Evolutionary conservation across 371 early-diverging fungal species (phyloP).

Genomic region (Blakeslea trispora): DNA sequence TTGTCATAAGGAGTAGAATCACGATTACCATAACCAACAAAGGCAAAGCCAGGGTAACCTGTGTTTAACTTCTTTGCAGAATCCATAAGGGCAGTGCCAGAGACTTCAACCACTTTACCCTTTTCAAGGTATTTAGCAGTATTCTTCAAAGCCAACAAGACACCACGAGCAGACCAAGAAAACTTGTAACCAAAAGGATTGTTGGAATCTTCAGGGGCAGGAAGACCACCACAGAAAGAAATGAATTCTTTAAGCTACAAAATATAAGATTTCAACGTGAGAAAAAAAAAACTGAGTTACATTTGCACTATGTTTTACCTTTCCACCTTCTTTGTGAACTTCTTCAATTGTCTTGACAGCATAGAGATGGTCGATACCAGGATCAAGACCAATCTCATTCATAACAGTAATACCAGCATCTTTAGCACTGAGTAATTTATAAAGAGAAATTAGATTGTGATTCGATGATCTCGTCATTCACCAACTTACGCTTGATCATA

Average conservation of each 20-base stretch:
- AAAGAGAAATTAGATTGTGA: no score
- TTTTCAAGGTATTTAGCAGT: slow-evolving; percentile 85
- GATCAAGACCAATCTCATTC: slow-evolving; percentile 95
- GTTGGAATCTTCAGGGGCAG: slow-evolving; percentile 96
- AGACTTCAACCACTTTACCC: slow-evolving; percentile 90
- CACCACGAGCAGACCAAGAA: slow-evolving; percentile 96
- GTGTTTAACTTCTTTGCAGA: slow-evolving; percentile 86
- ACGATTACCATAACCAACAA: slow-evolving; percentile 94
- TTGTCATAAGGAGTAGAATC: slow-evolving; percentile 95
- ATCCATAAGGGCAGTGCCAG: slow-evolving; percentile 86
- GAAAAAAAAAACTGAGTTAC: not conserved
- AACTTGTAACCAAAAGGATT: slow-evolving; percentile 99
- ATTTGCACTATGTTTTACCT: slow-evolving; percentile 47
- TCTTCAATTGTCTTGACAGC: slow-evolving; percentile 87
- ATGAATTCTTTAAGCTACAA: slow-evolving; percentile 77
- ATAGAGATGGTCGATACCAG: slow-evolving; percentile 93
- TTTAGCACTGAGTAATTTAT: slow-evolving; percentile 60
- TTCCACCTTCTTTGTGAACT: slow-evolving; percentile 87
- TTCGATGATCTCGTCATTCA: no score
- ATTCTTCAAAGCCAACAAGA: slow-evolving; percentile 93
- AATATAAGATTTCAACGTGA: slow-evolving; percentile 3
- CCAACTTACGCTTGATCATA: slow-evolving; percentile 73
- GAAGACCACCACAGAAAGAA: slow-evolving; percentile 98
- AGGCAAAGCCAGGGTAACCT: slow-evolving; percentile 86
- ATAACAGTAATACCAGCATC: slow-evolving; percentile 80